Evolutionary conservation across 176 grass and related monocot species (phyloP).

Genomic region (Otatea glauca): DNA sequence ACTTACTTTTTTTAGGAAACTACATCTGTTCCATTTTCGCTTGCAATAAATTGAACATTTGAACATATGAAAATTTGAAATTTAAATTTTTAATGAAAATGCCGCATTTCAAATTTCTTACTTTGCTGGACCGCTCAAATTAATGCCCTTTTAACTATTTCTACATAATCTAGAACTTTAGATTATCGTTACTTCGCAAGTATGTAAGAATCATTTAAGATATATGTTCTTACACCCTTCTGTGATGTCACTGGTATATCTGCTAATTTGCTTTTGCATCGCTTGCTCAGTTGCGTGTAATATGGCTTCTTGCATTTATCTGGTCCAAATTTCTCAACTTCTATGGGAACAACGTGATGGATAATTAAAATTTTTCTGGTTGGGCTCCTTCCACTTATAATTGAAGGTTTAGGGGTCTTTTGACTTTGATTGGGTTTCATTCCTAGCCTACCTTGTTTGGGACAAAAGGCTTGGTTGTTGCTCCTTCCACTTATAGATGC

Average conservation of each 20-base stretch:
- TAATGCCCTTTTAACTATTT: slow-evolving; percentile 3
- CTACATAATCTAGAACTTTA: background rate
- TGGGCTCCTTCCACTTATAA: slow-evolving; percentile 1
- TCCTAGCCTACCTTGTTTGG: no score
- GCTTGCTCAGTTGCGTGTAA: background rate
- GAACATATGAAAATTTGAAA: background rate
- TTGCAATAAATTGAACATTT: background rate
- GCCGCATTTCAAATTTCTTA: background rate
- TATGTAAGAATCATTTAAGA: background rate
- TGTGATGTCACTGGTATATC: slow-evolving; percentile 5
- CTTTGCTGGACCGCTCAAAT: background rate
- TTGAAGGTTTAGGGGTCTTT: no score
- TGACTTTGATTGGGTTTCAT: no score
- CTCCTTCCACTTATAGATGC: background rate
- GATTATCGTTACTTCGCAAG: background rate
- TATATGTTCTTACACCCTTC: background rate
- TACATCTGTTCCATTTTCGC: background rate
- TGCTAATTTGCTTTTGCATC: slow-evolving; percentile 7
- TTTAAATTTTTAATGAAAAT: background rate
- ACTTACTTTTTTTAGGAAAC: background rate
- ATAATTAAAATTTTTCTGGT: background rate
- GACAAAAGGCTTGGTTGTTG: no score
- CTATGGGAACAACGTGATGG: background rate
- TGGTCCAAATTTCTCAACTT: background rate
- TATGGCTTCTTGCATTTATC: background rate